Evolutionary conservation across 768 basidiomycete genomes (phyloP), one percentile per base, ranked within the genome.

Genomic region (Dioszegia aurantiaca): DNA sequence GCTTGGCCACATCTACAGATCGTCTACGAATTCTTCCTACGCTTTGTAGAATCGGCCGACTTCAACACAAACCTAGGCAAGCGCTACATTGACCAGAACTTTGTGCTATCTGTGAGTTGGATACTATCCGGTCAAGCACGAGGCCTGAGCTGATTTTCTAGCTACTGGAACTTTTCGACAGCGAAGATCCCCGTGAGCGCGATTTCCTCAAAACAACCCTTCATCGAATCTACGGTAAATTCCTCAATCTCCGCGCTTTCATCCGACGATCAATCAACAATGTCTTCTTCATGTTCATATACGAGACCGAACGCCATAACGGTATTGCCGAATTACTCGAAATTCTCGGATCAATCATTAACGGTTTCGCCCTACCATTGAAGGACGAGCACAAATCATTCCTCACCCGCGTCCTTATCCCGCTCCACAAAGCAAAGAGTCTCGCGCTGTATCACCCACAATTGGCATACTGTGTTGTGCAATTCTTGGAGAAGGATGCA

Each of bases 1-100:
- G 95, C 95, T 26, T 99, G 95, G 95, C 95, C 95, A 39, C 95
- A 99, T 77, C 83, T 99, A 56, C 93, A 99, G 77, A 93, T 99
- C 65, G 95, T 99, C 52, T 99, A 99, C 80, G 95, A 99, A 78
- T 97, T 99, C 79, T 99, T 99, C 84, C 86, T 99, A 30, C 88
- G 95, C 37, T 99, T 99, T 74, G 89, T 99, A 59, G 95, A 99
- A 78, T 89, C 86, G 67, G 89, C 89, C 17, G 95, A 99, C 77
- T 98, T 99, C 81, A 97, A 94, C 82, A 92, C 90, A 63, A 95
- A 95, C 77, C 79, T 93, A 62, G 95, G 95, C 60, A 99, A 97
- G 79, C 88, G 90, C 56, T 95, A 91, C 77, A 91, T 99, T 73
- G 95, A 98, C 74, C 94, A 97, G 69, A 79, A 84, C 28, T 99